Evolutionary conservation across 2,329 filamentous ascomycete genomes (phyloP), one percentile per base, ranked within the genome.

Genomic region (Xylariaceae sp.): DNA sequence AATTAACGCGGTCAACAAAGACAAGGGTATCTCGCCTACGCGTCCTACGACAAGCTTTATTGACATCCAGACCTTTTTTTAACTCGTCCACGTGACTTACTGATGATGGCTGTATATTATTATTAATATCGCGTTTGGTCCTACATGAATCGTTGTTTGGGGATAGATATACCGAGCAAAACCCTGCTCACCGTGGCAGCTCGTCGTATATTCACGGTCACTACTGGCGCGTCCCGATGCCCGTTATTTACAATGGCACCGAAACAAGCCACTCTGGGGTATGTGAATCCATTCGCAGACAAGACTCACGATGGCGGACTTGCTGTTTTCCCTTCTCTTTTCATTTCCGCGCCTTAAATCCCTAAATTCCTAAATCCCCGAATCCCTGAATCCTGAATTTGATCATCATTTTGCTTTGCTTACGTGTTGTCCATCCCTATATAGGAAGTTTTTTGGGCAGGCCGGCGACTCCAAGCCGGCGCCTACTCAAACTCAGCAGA

Each of bases 381-480:
- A 19, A 19, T 19, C 19, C 19, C 19, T 19, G 19, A 19, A 19
- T 19, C 19, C 19, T 19, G 19, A 19, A n/a, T 7, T 30, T 1
- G 11, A 37, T 39, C 5, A 1, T 19, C 26, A 46, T 49, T 27
- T 19, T 19, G 19, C 19, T 19, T 19, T 30, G 37, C 57, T 53
- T 54, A 59, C 55, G 63, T 47, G 59, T 51, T 2, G 19, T 19
- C 19, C 19, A 19, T 19, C 19, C 19, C 19, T 19, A 43, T 58
- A 53, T 61, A 97, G 92, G 58, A 94, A 92, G 70, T 96, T 96
- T 74, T 95, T 96, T 68, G 83, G 83, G 26, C 80, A 82, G 42
- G 77, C 80, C 30, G 82, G 82, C 64, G 85, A 83, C 49, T 71
- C 78, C 4, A 80, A 79, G 62, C 71, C 80, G 0, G 74, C 80